A percentile compares a stretch with the other conserved stretches of the same genome.
Conservation (phyloP, 1,139 yeast genomes). For the Yamadazyma atlantica region DNA sequence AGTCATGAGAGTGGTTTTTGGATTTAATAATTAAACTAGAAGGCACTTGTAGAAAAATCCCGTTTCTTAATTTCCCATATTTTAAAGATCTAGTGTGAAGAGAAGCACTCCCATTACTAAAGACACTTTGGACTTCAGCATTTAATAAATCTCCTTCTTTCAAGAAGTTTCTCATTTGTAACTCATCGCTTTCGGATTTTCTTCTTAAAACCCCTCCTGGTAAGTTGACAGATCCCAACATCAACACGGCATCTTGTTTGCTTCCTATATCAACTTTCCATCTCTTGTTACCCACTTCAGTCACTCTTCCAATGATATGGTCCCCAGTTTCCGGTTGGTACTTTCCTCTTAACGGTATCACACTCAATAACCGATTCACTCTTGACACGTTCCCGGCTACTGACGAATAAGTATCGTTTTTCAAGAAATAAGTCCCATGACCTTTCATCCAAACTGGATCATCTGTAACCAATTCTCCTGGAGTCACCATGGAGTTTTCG, state of each 20-base stretch:
- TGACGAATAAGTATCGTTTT: slow-evolving; percentile 75
- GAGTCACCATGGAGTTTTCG: slow-evolving; percentile 61
- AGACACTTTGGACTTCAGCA: slow-evolving; percentile 93
- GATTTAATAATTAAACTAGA: slow-evolving; percentile 79
- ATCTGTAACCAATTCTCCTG: slow-evolving; percentile 95
- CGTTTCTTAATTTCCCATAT: slow-evolving; percentile 93
- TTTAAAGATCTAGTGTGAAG: slow-evolving; percentile 92
- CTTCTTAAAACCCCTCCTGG: slow-evolving; percentile 97
- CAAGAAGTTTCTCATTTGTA: slow-evolving; percentile 90
- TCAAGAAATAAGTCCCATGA: slow-evolving; percentile 87
- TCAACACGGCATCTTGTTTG: slow-evolving; percentile 84
- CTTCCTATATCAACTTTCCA: slow-evolving; percentile 98
- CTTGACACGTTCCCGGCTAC: slow-evolving; percentile 89
- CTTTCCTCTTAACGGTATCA: slow-evolving; percentile 80
- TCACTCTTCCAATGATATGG: slow-evolving; percentile 89
- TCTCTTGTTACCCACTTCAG: slow-evolving; percentile 89
- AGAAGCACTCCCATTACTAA: slow-evolving; percentile 88
- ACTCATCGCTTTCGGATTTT: slow-evolving; percentile 91
- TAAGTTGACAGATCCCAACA: slow-evolving; percentile 92
- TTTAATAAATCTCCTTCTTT: slow-evolving; percentile 97
- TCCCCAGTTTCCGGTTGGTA: slow-evolving; percentile 96
- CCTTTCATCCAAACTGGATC: slow-evolving; percentile 99
- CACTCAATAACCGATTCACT: slow-evolving; percentile 85
- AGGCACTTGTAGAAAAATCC: slow-evolving; percentile 78
- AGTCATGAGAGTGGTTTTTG: slow-evolving; percentile 78